Conservation (phyloP, 202 grass and related monocot genomes). For the Digitaria exilis region DNA sequence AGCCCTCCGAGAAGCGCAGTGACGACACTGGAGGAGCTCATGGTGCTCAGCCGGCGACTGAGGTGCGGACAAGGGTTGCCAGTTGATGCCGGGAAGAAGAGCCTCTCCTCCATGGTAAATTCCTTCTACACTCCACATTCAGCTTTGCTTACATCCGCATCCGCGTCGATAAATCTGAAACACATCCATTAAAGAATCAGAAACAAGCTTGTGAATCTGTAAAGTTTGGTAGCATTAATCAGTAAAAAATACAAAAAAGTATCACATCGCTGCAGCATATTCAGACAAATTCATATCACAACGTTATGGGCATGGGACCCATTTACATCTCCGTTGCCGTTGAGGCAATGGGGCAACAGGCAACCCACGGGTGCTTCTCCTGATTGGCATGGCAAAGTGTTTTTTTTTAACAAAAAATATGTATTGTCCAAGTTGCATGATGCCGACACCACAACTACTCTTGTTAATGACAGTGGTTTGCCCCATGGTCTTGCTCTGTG, state of each 20-base stretch:
- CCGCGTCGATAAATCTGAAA: conserved; percentile 6
- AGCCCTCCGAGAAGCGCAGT: conserved; percentile 43
- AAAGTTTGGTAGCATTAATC: background rate
- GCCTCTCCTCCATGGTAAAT: conserved; percentile 59
- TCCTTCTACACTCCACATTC: background rate
- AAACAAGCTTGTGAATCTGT: background rate
- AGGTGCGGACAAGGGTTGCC: conserved; percentile 48
- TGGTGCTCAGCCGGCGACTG: conserved; percentile 72
- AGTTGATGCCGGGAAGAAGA: conserved; percentile 46
- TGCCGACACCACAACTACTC: conserved; percentile 38
- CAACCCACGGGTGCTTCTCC: conserved; percentile 22
- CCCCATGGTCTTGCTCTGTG: conserved; percentile 39
- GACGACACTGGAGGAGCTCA: conserved; percentile 86
- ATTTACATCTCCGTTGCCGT: conserved; percentile 10
- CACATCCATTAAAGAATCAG: conserved; percentile 7
- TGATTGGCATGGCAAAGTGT: conserved; percentile 17
- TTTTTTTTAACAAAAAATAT: background rate
- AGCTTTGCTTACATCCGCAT: conserved; percentile 15
- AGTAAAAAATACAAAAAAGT: background rate
- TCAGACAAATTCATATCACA: conserved; percentile 11
- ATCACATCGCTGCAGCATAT: conserved; percentile 7
- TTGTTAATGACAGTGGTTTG: conserved; percentile 38
- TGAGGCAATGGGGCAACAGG: conserved; percentile 10
- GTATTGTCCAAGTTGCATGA: conserved; percentile 14
- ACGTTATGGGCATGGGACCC: background rate